Conservation (phyloP, 1,139 yeast genomes). For the Lodderomyces jiufengensis region DNA sequence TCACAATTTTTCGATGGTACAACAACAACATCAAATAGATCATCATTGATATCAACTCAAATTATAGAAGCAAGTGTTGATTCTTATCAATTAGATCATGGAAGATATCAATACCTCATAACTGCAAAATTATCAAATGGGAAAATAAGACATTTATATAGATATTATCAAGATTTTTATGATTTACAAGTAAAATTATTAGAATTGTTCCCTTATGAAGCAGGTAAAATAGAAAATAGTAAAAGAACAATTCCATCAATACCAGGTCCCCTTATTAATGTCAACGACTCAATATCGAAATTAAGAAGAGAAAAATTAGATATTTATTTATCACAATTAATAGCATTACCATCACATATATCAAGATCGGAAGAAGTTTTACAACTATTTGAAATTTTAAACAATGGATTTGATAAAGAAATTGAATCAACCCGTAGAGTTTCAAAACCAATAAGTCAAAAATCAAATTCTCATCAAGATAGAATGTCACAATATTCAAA, state of each 20-base stretch:
- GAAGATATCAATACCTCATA: slow-evolving; percentile 85
- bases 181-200: slow-evolving; percentile 84
- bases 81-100: slow-evolving; percentile 76
- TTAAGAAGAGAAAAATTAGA: slow-evolving; percentile 84
- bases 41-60: slow-evolving; percentile 32
- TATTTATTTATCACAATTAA: slow-evolving; percentile 71
- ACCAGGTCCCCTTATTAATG: slow-evolving; percentile 94
- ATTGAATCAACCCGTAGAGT: slow-evolving; percentile 19
- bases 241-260: slow-evolving; percentile 83
- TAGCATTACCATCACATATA: slow-evolving; percentile 73
- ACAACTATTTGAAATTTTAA: slow-evolving; percentile 63
- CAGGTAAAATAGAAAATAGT: slow-evolving; percentile 77
- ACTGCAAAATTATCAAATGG: slow-evolving; percentile 71
- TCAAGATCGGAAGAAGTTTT: slow-evolving; percentile 68
- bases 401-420: slow-evolving; percentile 52
- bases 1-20: slow-evolving; percentile 35
- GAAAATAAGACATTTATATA: slow-evolving; percentile 64
- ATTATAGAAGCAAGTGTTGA: slow-evolving; percentile 71
- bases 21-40: slow-evolving; percentile 23
- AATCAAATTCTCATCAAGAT: slow-evolving; percentile 42
- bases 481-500: slow-evolving; percentile 41
- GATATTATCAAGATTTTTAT: slow-evolving; percentile 94
- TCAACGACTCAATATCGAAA: slow-evolving; percentile 82
- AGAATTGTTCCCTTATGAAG: slow-evolving; percentile 86
- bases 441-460: slow-evolving; percentile 40